Percentiles rank a stretch among this genome's conserved stretches.
Conservation (phyloP, 169 alveolate genomes). For the Cryptosporidium sp. region DNA sequence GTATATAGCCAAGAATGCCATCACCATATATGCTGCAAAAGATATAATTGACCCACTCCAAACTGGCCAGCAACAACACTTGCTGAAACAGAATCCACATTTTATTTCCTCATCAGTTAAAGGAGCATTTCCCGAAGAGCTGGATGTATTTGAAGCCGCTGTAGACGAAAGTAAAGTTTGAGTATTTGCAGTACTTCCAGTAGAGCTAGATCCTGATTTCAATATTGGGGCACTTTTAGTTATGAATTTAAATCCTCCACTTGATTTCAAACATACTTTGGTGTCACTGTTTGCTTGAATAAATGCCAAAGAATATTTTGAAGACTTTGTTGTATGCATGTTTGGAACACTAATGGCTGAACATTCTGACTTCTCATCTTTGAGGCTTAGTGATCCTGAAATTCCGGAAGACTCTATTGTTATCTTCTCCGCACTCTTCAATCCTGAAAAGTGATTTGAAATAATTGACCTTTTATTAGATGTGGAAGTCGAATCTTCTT, state of each 20-base stretch:
- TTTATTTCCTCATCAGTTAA: conserved; percentile 41
- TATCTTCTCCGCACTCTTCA: not conserved
- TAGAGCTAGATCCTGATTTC: not conserved
- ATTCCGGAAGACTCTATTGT: conserved; percentile 33
- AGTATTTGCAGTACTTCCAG: not conserved
- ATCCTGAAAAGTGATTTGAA: not conserved
- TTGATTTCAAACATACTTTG: conserved; percentile 24
- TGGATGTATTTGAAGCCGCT: not conserved
- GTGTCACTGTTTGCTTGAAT: conserved; percentile 57
- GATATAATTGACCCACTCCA: conserved; percentile 73
- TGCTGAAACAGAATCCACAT: conserved; percentile 65
- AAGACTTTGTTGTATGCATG: conserved; percentile 32
- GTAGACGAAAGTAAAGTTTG: not conserved
- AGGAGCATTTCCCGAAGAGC: not conserved
- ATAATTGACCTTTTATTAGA: not conserved
- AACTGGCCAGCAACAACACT: conserved; percentile 75
- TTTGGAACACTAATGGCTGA: conserved; percentile 35
- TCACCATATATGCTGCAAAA: conserved; percentile 50
- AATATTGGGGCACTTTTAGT: conserved; percentile 16
- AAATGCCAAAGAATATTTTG: conserved; percentile 59
- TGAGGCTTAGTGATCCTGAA: not conserved
- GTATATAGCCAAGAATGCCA: conserved; percentile 68
- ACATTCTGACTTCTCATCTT: conserved; percentile 54
- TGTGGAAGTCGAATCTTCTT: not conserved
- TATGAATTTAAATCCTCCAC: conserved; percentile 52